Evolutionary conservation across 192 early-diverging fungal genomes (phyloP).

Genomic region (Coemansia sp.): DNA sequence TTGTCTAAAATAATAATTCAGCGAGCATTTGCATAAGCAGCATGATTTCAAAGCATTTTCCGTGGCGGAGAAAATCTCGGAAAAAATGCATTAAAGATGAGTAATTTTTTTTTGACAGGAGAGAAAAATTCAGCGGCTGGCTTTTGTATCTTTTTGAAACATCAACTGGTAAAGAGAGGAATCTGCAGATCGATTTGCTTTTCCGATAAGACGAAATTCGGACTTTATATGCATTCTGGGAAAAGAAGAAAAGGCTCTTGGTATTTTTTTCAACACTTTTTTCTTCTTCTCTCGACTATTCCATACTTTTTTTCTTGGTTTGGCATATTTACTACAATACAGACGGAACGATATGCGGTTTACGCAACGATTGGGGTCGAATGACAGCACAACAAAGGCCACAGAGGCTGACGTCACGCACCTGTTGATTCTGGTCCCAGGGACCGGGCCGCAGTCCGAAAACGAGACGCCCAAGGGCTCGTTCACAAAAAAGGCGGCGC

Average conservation of each 20-base stretch:
- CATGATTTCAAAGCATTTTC: no score
- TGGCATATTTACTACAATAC: neutral
- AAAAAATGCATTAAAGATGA: no score
- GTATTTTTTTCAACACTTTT: neutral
- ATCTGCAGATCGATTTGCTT: neutral
- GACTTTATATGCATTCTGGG: neutral
- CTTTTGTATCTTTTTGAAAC: neutral
- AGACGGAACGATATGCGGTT: constrained; percentile 1
- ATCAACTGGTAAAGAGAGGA: neutral
- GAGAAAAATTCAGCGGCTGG: no score
- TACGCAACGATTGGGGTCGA: neutral
- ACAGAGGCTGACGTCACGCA: constrained; percentile 19
- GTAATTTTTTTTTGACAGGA: no score
- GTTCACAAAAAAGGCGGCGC: constrained; percentile 34
- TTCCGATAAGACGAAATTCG: neutral
- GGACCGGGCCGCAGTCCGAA: constrained; percentile 46
- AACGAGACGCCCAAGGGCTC: constrained; percentile 44
- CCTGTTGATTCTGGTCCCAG: constrained; percentile 43
- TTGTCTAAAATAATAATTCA: no score
- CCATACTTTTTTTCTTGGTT: neutral
- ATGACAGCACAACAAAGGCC: neutral
- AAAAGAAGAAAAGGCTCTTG: neutral
- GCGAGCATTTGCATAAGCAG: no score
- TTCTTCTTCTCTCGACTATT: neutral
- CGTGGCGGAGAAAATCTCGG: no score